Evolutionary conservation across 2,329 filamentous ascomycete genomes (phyloP), one percentile per base, ranked within the genome.

Genomic region (Xylariaceae sp.): DNA sequence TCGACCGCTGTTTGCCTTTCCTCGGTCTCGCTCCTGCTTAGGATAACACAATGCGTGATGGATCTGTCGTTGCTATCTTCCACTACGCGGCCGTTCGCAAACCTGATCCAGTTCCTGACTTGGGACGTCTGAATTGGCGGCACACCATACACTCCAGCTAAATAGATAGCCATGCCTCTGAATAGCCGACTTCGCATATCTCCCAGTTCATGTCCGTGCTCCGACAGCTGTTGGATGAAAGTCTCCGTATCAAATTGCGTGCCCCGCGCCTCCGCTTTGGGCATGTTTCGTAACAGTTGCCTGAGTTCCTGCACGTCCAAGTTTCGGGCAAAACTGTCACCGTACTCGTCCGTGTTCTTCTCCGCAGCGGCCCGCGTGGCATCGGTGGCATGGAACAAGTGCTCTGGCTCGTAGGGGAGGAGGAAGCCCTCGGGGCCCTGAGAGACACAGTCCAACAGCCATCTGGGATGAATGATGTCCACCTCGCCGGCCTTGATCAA

Each of bases 321-420:
- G 51, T 94, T 80, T 4, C 89, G 71, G 1, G 80, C 74, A 61
- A 86, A 97, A 55, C 88, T 89, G 59, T 98, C 92, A 0, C 84
- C 85, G 51, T 78, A 92, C 37, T 71, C 66, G 58, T 98, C 92
- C 2, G 83, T 71, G 47, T 83, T 85, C 3, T 66, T 64, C 26
- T 74, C 69, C 8, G 82, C 76, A 6, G 69, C 66, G 5, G 67
- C 66, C 28, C 65, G 62, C 38, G 80, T 69, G 2, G 68, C 70
- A 3, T 79, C 73, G 0, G 73, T 76, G 0, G 78, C 78, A 53
- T 83, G 78, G 45, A 92, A 83, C 52, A 97, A 68, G 52, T 97
- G 88, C 0, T 70, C 52, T 3, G 65, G 69, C 48, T 77, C 73
- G 29, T 70, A 72, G 1, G 73, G 72, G 4, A 94, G 75, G 6